Evolutionary conservation across 2,329 filamentous ascomycete genomes (phyloP).

Genomic region (Xylariales sp.): DNA sequence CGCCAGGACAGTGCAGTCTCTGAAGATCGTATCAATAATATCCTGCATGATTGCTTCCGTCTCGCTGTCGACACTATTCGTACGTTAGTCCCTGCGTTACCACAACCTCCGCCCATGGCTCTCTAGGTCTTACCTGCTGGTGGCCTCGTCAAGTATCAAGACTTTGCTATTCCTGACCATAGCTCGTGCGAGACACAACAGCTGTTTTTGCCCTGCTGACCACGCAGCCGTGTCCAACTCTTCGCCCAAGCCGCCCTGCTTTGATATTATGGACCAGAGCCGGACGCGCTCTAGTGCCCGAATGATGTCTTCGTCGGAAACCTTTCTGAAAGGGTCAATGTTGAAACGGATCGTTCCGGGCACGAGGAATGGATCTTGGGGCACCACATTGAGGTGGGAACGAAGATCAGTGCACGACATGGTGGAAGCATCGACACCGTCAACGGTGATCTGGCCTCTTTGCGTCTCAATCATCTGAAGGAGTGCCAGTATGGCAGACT

Average conservation of each 20-base stretch:
- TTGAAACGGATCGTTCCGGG: constrained; percentile 15
- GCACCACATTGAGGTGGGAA: constrained; percentile 13
- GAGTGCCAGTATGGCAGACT: constrained; percentile 12
- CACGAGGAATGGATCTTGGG: constrained; percentile 16
- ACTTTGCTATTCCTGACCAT: constrained; percentile 14
- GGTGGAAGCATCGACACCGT: constrained; percentile 11
- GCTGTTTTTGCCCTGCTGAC: constrained; percentile 14
- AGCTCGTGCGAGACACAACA: constrained; percentile 17
- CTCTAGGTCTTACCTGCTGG: constrained; percentile 18
- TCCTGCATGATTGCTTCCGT: background rate
- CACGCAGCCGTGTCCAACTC: constrained; percentile 7
- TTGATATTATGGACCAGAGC: constrained; percentile 9
- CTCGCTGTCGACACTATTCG: constrained; percentile 2
- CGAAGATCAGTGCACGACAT: constrained; percentile 9
- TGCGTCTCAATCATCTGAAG: constrained; percentile 12
- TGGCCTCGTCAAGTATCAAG: constrained; percentile 20
- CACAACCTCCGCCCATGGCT: too few species aligned
- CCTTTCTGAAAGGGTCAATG: constrained; percentile 12
- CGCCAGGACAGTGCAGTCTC: constrained; percentile 16
- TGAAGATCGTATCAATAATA: constrained; percentile 18
- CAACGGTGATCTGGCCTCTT: constrained; percentile 11
- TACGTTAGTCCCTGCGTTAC: background rate
- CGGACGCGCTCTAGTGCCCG: constrained; percentile 7
- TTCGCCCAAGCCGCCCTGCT: constrained; percentile 9
- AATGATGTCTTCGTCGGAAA: constrained; percentile 8